These are phyloP conservation scores for Citrus trifoliata DNA, from an alignment of 345 rosid genomes.

Conservation along the genomic window DNA sequence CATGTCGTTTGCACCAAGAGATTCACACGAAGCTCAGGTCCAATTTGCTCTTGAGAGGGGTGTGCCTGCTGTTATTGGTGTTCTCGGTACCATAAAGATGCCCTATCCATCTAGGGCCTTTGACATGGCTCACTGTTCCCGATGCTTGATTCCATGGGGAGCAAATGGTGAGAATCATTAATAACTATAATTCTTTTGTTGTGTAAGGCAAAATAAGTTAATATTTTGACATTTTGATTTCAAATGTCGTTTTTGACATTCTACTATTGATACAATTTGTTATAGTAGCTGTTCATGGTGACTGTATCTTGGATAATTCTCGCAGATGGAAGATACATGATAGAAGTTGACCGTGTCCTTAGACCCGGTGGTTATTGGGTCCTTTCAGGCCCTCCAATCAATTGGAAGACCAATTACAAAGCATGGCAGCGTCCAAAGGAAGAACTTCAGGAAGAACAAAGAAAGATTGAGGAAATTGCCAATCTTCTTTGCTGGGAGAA, in stretches of 20 bases:
- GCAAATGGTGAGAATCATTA: conserved; percentile 62
- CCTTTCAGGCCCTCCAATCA: conserved; percentile 96
- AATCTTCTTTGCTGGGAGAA: conserved; percentile 97
- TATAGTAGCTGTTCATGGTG: neutral
- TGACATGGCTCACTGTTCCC: conserved; percentile 99
- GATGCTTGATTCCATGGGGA: conserved; percentile 98
- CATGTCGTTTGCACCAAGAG: conserved; percentile 99
- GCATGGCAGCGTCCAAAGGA: conserved; percentile 96
- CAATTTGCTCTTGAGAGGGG: conserved; percentile 99
- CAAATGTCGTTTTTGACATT: neutral
- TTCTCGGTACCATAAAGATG: conserved; percentile 85
- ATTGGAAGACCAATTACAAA: conserved; percentile 81
- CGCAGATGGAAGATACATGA: conserved; percentile 85
- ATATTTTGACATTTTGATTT: neutral
- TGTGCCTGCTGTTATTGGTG: conserved; percentile 98
- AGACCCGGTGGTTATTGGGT: conserved; percentile 99
- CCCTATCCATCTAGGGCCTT: conserved; percentile 94
- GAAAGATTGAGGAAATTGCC: conserved; percentile 81
- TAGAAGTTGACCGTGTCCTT: conserved; percentile 97
- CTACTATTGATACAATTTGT: conserved; percentile 9
- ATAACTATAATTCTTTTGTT: neutral
- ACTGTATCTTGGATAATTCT: conserved; percentile 12
- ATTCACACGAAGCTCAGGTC: conserved; percentile 98
- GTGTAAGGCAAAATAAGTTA: neutral
- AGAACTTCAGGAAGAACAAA: conserved; percentile 87